Evolutionary conservation across 202 grass and related monocot species (phyloP), one percentile per base, ranked within the genome.

Genomic region (Zoysia matrella): DNA sequence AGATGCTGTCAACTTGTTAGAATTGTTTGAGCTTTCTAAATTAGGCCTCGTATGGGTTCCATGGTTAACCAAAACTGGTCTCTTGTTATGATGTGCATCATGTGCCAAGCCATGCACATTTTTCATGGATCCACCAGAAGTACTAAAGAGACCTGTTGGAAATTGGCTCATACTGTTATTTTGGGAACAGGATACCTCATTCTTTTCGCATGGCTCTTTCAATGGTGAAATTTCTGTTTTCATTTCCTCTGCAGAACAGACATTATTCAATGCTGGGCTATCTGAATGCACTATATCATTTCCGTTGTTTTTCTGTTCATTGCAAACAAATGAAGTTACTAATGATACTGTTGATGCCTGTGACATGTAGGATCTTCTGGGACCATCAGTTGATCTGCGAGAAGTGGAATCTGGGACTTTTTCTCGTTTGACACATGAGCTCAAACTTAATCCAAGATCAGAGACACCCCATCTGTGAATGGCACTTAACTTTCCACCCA

Each of bases 401-500:
- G 76, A 16, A 76, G 78, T 92, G 56, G 67, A 56, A 77, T 92
- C 90, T 14, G 85, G 77, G 69, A 63, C 58, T 51, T 87, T 89
- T 56, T 92, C 90, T 73, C 72, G 89, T 64, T 89, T 79, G 44
- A 91, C 75, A 62, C 83, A 88, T 36, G 86, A 89, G 9, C 91
- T 85, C 73, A 97, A 83, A 89, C 78, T 91, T 74, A 93, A 80
- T 67, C 82, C 83, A 87, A 97, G 90, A 87, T 93, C 82, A 75
- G 81, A 82, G 42, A 89, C 78, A 8, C 84, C 94, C 88, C 94
- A 97, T 80, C 78, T 91, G 53, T 93, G 86, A 63, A 97, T 85
- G 50, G 91, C 94, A 86, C 94, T 97, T 79, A 97, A 65, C 75
- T 89, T 97, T 3, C 94, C 90, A n/a, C 86, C 78, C 52, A 97